These are phyloP conservation scores for Trapa incisa DNA, from an alignment of 345 rosid species.

Conservation along the genomic window DNA sequence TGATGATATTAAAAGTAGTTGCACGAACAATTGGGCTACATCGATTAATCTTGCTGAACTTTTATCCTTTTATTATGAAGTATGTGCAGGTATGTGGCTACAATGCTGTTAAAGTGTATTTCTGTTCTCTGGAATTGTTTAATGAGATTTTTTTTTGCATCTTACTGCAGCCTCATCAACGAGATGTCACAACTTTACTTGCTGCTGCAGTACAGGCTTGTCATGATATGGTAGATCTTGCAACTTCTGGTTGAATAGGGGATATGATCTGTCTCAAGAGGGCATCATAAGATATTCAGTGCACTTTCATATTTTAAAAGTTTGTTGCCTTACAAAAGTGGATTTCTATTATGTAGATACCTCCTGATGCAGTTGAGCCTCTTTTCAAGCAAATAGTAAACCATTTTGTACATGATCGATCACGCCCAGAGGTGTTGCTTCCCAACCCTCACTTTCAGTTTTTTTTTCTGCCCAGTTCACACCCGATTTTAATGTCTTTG, in stretches of 20 bases:
- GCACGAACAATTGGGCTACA: constrained; percentile 90
- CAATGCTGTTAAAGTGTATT: background rate
- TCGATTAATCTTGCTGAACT: constrained; percentile 56
- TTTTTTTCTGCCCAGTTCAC: background rate
- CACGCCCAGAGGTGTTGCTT: constrained; percentile 74
- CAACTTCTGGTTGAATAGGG: background rate
- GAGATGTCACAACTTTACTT: constrained; percentile 79
- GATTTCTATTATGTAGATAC: constrained; percentile 42
- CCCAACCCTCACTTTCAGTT: background rate
- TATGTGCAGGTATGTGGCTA: constrained; percentile 55
- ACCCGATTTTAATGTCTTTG: background rate
- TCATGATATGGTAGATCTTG: constrained; percentile 71
- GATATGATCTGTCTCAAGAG: background rate
- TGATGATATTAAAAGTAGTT: constrained; percentile 88
- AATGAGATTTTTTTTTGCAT: background rate
- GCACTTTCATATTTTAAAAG: background rate
- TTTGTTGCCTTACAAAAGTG: constrained; percentile 2
- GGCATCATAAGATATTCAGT: background rate
- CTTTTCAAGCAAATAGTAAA: constrained; percentile 85
- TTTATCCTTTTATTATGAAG: constrained; percentile 70
- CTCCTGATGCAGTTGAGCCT: constrained; percentile 97
- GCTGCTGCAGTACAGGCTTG: constrained; percentile 96
- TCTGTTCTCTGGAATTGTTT: background rate
- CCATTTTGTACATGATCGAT: constrained; percentile 81
- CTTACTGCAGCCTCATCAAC: constrained; percentile 74